Evolutionary conservation across 129 eudicot species (phyloP).

Genomic region (Flaveria robusta): DNA sequence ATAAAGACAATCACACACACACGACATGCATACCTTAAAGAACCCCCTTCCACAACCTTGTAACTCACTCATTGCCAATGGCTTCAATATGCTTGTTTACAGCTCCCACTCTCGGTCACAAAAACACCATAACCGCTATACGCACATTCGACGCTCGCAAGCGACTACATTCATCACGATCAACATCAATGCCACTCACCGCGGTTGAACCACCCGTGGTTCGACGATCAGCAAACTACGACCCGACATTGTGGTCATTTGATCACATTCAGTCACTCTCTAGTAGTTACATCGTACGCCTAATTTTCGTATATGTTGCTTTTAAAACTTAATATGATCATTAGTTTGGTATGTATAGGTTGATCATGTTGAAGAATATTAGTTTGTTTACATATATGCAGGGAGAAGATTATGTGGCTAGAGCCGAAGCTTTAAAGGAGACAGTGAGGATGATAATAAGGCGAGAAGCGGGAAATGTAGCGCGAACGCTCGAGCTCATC

Average conservation of each 20-base stretch:
- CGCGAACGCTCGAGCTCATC: background rate
- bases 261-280: constrained; percentile 21
- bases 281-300: background rate
- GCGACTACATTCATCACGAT: background rate
- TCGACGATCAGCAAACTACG: constrained; percentile 22
- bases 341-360: background rate
- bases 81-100: constrained; percentile 11
- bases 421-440: constrained; percentile 16
- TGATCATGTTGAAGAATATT: background rate
- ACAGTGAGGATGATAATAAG: constrained; percentile 15
- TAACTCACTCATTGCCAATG: background rate
- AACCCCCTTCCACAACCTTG: background rate
- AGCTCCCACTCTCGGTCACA: constrained; percentile 1
- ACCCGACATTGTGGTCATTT: constrained; percentile 17
- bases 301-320: background rate
- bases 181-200: background rate
- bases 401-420: constrained; percentile 7
- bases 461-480: background rate
- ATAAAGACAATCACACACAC: constrained; percentile 4
- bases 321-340: too few species aligned
- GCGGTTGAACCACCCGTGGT: background rate
- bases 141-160: background rate
- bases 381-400: background rate
- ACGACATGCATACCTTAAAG: background rate
- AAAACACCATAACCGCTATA: background rate